These are phyloP conservation scores for Murraya koenigii DNA, from an alignment of 345 rosid genomes.

Conservation along the genomic window DNA sequence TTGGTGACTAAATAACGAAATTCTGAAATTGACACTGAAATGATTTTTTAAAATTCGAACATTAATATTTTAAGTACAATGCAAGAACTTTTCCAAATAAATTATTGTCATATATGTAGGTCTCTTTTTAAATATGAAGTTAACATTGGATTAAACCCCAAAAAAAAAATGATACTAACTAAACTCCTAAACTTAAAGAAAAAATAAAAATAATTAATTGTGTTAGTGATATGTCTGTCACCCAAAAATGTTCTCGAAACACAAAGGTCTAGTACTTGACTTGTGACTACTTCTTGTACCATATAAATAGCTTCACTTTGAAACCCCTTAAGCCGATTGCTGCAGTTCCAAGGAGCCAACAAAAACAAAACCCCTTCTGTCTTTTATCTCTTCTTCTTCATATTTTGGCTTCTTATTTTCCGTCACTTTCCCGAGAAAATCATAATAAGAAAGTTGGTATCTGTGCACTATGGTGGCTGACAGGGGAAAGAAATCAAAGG, in stretches of 20 bases:
- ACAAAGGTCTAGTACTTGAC: neutral
- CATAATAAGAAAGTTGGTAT: neutral
- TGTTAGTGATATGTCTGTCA: neutral
- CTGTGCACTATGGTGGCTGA: conserved; percentile 19
- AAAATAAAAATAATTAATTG: neutral
- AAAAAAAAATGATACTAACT: too few relatives aligned
- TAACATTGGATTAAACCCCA: too few relatives aligned
- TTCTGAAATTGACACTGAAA: too few relatives aligned
- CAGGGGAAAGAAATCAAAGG: conserved; percentile 35
- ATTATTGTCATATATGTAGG: too few relatives aligned
- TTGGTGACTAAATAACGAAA: too few relatives aligned
- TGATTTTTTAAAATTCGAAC: too few relatives aligned
- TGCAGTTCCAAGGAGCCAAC: neutral
- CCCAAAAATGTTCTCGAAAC: neutral
- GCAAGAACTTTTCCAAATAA: too few relatives aligned
- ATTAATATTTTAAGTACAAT: too few relatives aligned
- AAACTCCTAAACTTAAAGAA: too few relatives aligned
- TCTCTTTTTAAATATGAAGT: too few relatives aligned
- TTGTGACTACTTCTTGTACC: too few relatives aligned
- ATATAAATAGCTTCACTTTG: neutral
- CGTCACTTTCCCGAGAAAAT: conserved; percentile 8
- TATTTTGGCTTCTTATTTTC: neutral
- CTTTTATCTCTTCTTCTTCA: neutral
- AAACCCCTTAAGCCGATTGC: neutral
- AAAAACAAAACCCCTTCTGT: neutral